Base-by-base conservation (phyloP, 148 eudicot genomes). In the Cornus suecica region DNA sequence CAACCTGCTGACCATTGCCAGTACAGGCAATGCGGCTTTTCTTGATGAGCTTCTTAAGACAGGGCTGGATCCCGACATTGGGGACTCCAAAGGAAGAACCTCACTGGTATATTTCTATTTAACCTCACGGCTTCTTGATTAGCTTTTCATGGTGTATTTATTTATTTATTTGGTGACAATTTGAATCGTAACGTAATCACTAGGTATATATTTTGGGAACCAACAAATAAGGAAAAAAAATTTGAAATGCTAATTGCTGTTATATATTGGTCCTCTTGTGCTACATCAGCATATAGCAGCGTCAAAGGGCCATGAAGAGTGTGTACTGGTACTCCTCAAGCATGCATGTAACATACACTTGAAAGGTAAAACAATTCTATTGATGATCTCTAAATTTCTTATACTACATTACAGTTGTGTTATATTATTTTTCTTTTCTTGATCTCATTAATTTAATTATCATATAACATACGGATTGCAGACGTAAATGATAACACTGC, bases 11-110 rank as follows among this genome's bases (percentile, higher is more conserved):
- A 83, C 84, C 14, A 86, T 86, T 48, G 86, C 86, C 15, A 26
- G 79, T 16, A 86, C 88, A 2, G 88, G 88, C 18, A 86, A 86
- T 74, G 86, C 88, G 48, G 86, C 88, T 22, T 81, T 86, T 69
- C 88, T 86, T 69, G 84, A 83, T 61, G 88, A 86, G 80, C 88
- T 86, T 76, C 86, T 86, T 24, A 86, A 81, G 74, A 84, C 84
- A 13, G 77, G 83, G 32, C 68, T 86, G 25, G 88, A 86, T 58
- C 88, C 88, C 18, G 78, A 86, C 78, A 78, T 81, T 58, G 82
- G 88, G 48, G 84, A 83, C 68, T 76, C 84, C 69, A 78, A 79
- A 81, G 88, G 88, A 71, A 81, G 80, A 26, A 86, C 88, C 0
- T 80, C 88, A 13, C 66, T 86, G 88, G 88, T 86, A 86, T n/a